Evolutionary conservation across 2,329 filamentous ascomycete genomes (phyloP), one percentile per base, ranked within the genome.

Genomic region (Neurospora crassa): DNA sequence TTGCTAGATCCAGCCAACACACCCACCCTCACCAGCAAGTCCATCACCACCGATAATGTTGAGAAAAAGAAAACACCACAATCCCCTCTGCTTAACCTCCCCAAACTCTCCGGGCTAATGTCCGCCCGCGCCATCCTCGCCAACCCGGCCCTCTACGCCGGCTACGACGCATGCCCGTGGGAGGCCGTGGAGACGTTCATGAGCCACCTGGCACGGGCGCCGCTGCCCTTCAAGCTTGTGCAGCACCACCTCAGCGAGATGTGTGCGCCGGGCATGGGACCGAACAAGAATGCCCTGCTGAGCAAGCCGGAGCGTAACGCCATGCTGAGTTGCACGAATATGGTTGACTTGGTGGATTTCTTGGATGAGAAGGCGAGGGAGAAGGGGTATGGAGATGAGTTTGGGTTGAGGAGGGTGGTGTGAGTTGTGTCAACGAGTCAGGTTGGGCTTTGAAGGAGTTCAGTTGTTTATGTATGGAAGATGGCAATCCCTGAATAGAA

Each of bases 201-300:
- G 81, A 85, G 82, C 72, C 85, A 87, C 72, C 85, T 85, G 11
- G 84, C 87, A 11, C 82, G 83, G 47, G 83, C 83, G 1, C 89
- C 90, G 6, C 81, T 92, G 40, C 89, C 89, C 1, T 85, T 88
- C 74, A 89, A 90, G 78, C 80, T 92, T 63, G 85, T 87, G 5
- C 82, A 89, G 71, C 90, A 92, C 78, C 90, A 92, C 78, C 78
- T 92, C 40, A 84, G 83, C 71, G 89, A 92, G 81, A 92, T 92
- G 90, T 86, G 84, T 74, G 84, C 82, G 1, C 85, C 87, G 5
- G 87, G 87, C 18, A 84, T 88, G 79, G 84, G 85, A 0, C 77
- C 83, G 14, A 82, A 87, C 76, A 87, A 88, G 79, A 78, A 78
- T 1, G 78, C 84, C 5, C 81, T 90, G 76, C 78, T 91, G 72